A percentile compares a stretch with the other conserved stretches of the same genome.
Conservation (phyloP, 2,329 filamentous ascomycete genomes). For the Claviceps arundinis region DNA sequence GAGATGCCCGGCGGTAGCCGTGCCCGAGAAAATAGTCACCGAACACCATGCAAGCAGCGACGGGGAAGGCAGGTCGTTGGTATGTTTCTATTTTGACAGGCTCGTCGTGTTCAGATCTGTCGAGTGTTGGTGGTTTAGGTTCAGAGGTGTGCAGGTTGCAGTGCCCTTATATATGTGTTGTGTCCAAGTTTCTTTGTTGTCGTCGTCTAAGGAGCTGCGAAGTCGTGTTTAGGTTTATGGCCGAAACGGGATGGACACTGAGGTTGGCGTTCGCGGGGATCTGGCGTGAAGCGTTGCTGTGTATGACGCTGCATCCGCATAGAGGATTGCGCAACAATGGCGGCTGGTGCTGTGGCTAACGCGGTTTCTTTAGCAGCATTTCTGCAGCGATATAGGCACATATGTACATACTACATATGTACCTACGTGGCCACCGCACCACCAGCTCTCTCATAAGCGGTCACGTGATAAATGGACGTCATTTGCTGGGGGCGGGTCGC, state of each 20-base stretch:
- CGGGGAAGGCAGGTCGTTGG: background rate
- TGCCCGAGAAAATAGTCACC: background rate
- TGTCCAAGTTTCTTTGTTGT: no score
- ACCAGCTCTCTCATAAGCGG: background rate
- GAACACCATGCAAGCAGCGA: background rate
- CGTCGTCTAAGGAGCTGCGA: background rate
- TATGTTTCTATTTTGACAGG: background rate
- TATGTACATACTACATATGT: no score
- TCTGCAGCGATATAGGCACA: no score
- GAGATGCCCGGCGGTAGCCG: background rate
- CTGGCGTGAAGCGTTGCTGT: background rate
- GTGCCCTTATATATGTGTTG: no score
- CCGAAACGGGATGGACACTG: no score
- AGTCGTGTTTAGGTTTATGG: background rate
- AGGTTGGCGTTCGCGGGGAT: no score
- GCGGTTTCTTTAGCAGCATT: no score
- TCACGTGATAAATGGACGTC: background rate
- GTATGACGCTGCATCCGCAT: background rate
- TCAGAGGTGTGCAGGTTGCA: no score
- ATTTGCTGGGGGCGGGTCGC: background rate
- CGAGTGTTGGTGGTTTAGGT: background rate
- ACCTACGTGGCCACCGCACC: no score
- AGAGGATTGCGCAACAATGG: background rate
- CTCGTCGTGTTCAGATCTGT: background rate
- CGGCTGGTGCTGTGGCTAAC: no score